These are phyloP conservation scores for Nicotiana undulata DNA, from an alignment of 257 asterid genomes.

Conservation along the genomic window DNA sequence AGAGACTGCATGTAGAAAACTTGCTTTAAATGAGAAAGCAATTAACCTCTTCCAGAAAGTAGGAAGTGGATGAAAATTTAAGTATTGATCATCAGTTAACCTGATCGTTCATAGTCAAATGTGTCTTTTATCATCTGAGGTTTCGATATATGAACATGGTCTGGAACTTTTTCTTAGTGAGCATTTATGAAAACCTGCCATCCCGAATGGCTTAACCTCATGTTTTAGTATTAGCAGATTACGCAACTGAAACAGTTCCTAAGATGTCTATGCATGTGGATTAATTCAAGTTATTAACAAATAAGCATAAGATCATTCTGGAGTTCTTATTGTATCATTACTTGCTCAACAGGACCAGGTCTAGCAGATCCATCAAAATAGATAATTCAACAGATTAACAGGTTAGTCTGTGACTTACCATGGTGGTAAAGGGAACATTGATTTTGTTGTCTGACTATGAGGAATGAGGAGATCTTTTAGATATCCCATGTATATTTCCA, in stretches of 20 bases:
- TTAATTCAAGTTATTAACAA: background rate
- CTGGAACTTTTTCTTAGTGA: background rate
- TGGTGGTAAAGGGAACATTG: slow-evolving; percentile 4
- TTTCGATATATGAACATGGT: background rate
- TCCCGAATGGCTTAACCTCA: background rate
- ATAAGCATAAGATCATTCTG: background rate
- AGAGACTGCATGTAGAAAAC: slow-evolving; percentile 11
- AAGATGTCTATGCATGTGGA: background rate
- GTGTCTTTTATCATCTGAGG: background rate
- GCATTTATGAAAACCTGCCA: background rate
- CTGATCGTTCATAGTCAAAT: background rate
- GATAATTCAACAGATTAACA: background rate
- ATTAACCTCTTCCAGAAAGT: background rate
- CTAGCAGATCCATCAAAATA: background rate
- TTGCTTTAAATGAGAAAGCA: background rate
- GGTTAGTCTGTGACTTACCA: background rate
- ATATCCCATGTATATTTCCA: slow-evolving; percentile 17
- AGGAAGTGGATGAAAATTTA: background rate
- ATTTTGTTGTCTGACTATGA: background rate
- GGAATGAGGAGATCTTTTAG: slow-evolving; percentile 12
- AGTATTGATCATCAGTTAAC: background rate
- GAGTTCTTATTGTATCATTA: background rate
- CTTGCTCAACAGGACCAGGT: background rate
- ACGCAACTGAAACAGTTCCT: background rate
- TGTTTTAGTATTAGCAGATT: background rate